These are phyloP conservation scores for Yamadazyma takamatsuzukensis DNA, from an alignment of 805 yeast species.

Conservation along the genomic window DNA sequence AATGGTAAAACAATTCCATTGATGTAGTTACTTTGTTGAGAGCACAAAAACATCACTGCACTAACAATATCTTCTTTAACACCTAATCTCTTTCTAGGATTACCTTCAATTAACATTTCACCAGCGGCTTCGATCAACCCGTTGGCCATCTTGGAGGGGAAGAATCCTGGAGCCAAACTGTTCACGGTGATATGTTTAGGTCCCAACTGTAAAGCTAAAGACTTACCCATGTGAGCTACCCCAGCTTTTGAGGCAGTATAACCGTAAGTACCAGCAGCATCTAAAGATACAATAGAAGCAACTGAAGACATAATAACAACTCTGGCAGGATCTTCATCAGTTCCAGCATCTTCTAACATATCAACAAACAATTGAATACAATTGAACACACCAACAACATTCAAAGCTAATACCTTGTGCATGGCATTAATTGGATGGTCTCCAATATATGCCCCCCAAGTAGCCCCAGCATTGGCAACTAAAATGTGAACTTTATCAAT, in stretches of 20 bases:
- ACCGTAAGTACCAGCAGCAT: slow-evolving; percentile 58
- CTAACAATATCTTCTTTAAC: slow-evolving; percentile 55
- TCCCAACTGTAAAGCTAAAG: slow-evolving; percentile 63
- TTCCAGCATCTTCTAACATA: slow-evolving; percentile 49
- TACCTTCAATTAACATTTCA: slow-evolving; percentile 41
- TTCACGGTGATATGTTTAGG: slow-evolving; percentile 66
- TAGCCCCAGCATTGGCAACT: slow-evolving; percentile 76
- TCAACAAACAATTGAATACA: slow-evolving; percentile 64
- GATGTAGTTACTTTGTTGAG: slow-evolving; percentile 53
- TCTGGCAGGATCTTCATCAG: slow-evolving; percentile 56
- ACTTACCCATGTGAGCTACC: slow-evolving; percentile 62
- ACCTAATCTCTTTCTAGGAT: slow-evolving; percentile 67
- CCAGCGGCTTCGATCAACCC: slow-evolving; percentile 55
- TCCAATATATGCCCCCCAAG: slow-evolving; percentile 68
- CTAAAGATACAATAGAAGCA: slow-evolving; percentile 46
- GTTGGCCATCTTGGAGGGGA: slow-evolving; percentile 71
- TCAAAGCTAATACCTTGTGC: slow-evolving; percentile 59
- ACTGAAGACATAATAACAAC: slow-evolving; percentile 65
- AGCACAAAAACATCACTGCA: slow-evolving; percentile 51
- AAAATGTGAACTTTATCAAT: slow-evolving; percentile 55
- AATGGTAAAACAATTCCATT: slow-evolving; percentile 67
- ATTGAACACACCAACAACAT: slow-evolving; percentile 64
- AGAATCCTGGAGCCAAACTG: slow-evolving; percentile 71
- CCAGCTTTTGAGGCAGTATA: slow-evolving; percentile 75
- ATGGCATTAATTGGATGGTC: slow-evolving; percentile 59